Conservation (phyloP, 176 grass and related monocot genomes). For the Ampelocalamus luodianensis region DNA sequence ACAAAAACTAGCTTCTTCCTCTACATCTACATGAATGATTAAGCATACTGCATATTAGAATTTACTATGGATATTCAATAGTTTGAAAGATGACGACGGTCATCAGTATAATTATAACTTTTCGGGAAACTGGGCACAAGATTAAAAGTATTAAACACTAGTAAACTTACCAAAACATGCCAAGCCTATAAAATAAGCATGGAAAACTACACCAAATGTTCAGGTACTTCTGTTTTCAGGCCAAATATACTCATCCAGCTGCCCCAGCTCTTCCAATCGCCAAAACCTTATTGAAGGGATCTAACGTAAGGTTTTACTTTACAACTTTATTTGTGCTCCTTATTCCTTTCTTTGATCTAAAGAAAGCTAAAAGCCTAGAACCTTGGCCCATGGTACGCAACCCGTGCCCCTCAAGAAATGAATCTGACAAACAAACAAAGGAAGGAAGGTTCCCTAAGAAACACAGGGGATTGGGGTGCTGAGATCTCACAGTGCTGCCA, state of each 20-base stretch:
- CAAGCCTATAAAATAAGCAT: neutral
- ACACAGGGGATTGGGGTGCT: neutral
- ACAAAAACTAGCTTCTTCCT: neutral
- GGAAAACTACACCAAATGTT: constrained; percentile 1
- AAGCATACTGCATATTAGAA: neutral
- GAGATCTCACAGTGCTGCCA: constrained; percentile 90
- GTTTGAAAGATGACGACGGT: neutral
- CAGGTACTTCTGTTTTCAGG: neutral
- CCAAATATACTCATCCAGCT: constrained; percentile 12
- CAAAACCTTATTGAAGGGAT: constrained; percentile 9
- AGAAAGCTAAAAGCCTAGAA: constrained; percentile 25
- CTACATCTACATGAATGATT: neutral
- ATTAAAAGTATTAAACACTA: neutral
- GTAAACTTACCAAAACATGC: neutral
- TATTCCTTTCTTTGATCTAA: constrained; percentile 32
- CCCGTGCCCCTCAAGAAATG: constrained; percentile 41
- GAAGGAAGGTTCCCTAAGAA: neutral
- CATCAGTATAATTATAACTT: neutral
- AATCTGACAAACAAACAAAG: constrained; percentile 25
- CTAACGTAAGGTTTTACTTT: constrained; percentile 31
- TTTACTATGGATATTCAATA: constrained; percentile 5
- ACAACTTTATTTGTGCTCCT: constrained; percentile 1
- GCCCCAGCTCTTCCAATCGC: neutral
- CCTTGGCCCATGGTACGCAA: neutral
- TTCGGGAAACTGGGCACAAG: neutral